Evolutionary conservation across 2,329 filamentous ascomycete species (phyloP), one percentile per base, ranked within the genome.

Genomic region (Claviceps quebecensis): DNA sequence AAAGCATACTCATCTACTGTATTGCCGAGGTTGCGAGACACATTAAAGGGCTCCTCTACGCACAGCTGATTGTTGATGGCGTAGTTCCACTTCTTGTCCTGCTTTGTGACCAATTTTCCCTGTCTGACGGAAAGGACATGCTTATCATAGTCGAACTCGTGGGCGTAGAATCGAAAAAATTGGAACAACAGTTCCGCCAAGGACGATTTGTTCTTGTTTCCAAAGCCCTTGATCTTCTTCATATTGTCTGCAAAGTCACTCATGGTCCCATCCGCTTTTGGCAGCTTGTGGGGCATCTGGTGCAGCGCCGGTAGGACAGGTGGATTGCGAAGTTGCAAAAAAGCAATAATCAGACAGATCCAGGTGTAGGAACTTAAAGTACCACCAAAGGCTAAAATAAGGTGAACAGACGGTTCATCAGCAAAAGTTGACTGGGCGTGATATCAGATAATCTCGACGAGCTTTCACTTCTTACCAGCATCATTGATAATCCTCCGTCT

Each of bases 321-420:
- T 16, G 88, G 86, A 54, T 84, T 77, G 60, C 89, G 82, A 49
- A 88, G 85, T 68, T 98, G 93, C 26, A 98, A 76, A 63, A 97
- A 98, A 59, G 89, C 94, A 64, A 98, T 85, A 58, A 97, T 95
- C 75, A 98, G 81, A 68, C 93, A 98, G 64, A 97, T 97, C 93
- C 93, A 98, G 22, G 93, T 96, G 65, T 98, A 98, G 17, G 93
- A 98, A 67, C 91, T 97, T 54, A 98, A 75, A 6, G 93, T 98
- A 52, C 88, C 90, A 56, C 93, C 90, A 64, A 89, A 88, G 53
- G 86, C 93, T 94, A 63, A 16, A 37, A 41, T 48, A 26, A 16
- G 22, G 14, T 14, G 13, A 19, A 17, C 17, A 9, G 2, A 9
- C n/a, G 14, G 11, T 23, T 45, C 41, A 55, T 65, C 53, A 64